Conservation (phyloP, 345 rosid genomes). For the Salix brachista region DNA sequence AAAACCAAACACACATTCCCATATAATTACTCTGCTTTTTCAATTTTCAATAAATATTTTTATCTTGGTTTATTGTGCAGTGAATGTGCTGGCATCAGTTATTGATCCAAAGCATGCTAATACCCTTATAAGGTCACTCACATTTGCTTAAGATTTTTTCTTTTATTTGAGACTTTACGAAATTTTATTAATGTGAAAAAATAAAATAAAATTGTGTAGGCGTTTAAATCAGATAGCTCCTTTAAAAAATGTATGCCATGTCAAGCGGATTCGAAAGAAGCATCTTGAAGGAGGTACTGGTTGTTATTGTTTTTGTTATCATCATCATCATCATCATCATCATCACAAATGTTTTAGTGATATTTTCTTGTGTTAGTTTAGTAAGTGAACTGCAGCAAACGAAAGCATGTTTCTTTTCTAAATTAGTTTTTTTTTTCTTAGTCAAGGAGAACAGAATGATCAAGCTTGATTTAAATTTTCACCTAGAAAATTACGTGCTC, state of each 20-base stretch:
- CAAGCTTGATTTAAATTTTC: too few species aligned
- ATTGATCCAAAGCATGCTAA: slow-evolving; percentile 67
- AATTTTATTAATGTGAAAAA: neutral
- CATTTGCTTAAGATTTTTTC: neutral
- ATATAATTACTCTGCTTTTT: neutral
- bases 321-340: neutral
- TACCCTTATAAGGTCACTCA: slow-evolving; percentile 57
- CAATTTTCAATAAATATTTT: neutral
- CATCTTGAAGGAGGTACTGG: slow-evolving; percentile 38
- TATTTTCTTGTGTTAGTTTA: neutral
- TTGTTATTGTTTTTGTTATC: neutral
- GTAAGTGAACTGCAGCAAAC: too few species aligned
- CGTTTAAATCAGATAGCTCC: slow-evolving; percentile 61
- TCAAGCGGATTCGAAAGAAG: slow-evolving; percentile 59
- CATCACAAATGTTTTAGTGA: neutral
- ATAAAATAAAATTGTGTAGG: slow-evolving; percentile 23
- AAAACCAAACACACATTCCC: neutral
- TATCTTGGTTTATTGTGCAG: slow-evolving; percentile 23
- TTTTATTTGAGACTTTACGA: neutral
- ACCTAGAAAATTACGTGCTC: too few species aligned
- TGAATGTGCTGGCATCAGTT: slow-evolving; percentile 55
- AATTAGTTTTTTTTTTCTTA: too few species aligned
- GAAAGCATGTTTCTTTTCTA: too few species aligned
- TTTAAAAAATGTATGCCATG: slow-evolving; percentile 63
- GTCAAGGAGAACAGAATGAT: too few species aligned